Base-by-base conservation (phyloP, 345 rosid genomes). In the Hypericum perforatum region DNA sequence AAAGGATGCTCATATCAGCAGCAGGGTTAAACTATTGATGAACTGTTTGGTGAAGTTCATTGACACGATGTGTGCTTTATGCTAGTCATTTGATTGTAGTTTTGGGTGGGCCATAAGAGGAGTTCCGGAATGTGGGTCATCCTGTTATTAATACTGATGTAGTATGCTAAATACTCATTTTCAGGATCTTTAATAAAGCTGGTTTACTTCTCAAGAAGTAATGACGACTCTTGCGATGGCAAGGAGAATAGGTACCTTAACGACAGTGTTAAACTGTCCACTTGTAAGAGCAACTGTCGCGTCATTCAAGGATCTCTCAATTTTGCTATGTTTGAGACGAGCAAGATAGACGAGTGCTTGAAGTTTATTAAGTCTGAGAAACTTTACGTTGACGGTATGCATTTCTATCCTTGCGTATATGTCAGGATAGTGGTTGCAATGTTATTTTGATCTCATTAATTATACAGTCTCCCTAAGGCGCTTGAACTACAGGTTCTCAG, bases 181-280 rank as follows among this genome's bases (percentile, higher is more conserved):
- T 60, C 73, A 92, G 98, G 98, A 42, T 76, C 96, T 62, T 54
- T 92, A 62, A 71, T 92, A 53, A 92, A 92, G 77, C 64, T 83
- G 73, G 98, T 85, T 1, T 88, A 85, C 72, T 80, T 81, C 63
- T 79, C 83, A 2, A 65, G 78, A 49, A 56, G 60, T 40, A 40
- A 52, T 10, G 75, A 63, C 63, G 37, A 16, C 43, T 41, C 9
- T 42, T 69, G 67, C 9, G 65, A 67, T 0, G 42, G 72, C 22
- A 16, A 46, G 5, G 68, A 57, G 39, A 70, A 65, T 54, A 69
- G 53, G 45, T 64, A 74, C 52, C 49, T 65, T 5, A 63, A 56
- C 15, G 72, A 65, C 37, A 63, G 67, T 40, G 52, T 56, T 59
- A 63, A 61, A 36, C 32, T 63, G 46, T 43, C 65, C 0, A 51